phyloP scores from a whole-genome alignment of 257 asterid genomes.

The Nicotiana paniculata region DNA sequence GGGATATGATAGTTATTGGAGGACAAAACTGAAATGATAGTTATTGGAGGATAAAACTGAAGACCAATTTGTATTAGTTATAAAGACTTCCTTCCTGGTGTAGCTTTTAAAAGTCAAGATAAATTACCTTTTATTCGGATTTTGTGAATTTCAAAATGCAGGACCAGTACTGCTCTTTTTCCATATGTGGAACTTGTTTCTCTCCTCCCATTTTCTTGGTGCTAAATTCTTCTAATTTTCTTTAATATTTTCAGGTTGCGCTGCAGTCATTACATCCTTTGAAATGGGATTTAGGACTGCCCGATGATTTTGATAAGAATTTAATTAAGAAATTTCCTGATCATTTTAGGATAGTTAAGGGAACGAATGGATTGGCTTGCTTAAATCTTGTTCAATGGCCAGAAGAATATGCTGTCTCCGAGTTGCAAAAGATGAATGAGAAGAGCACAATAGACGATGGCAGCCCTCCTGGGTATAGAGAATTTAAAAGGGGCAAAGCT shows the following conservation, averaged over 20 bases:
- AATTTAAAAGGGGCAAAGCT: constrained; percentile 73
- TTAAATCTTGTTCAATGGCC: constrained; percentile 66
- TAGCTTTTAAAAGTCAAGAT: not conserved
- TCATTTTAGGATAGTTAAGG: constrained; percentile 59
- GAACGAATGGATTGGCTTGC: constrained; percentile 48
- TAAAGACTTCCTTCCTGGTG: not conserved
- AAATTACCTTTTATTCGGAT: not conserved
- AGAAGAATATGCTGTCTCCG: constrained; percentile 64
- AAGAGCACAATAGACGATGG: constrained; percentile 17
- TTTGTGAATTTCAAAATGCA: not conserved
- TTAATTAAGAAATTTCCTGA: constrained; percentile 51
- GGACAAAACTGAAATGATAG: not conserved
- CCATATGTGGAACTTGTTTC: not conserved
- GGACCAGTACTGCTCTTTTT: not conserved
- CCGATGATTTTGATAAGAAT: constrained; percentile 65
- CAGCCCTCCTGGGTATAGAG: constrained; percentile 32
- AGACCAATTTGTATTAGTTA: not conserved
- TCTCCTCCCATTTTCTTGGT: not conserved
- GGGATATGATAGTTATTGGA: not conserved
- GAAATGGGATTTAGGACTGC: constrained; percentile 94
- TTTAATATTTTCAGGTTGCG: constrained; percentile 49
- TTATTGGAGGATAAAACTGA: not conserved
- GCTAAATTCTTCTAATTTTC: not conserved
- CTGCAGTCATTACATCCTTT: constrained; percentile 57
- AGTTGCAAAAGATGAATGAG: constrained; percentile 69